phyloP scores from a whole-genome alignment of 495 filamentous ascomycete species.

The Aspergillus leporis region DNA sequence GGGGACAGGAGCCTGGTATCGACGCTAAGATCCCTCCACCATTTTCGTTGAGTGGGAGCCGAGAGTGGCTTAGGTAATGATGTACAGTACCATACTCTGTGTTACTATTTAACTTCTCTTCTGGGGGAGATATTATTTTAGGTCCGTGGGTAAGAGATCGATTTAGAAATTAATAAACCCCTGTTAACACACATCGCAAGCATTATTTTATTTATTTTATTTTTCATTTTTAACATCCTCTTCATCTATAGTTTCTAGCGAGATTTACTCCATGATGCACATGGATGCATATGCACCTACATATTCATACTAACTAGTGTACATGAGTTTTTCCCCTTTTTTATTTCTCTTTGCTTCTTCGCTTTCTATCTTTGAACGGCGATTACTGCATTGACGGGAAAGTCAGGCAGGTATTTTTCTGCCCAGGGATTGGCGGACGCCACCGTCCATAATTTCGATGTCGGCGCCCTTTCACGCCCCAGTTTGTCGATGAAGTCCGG shows the following conservation, averaged over 20 bases:
- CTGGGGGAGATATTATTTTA: too few relatives aligned
- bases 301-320: neutral
- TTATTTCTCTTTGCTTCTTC: neutral
- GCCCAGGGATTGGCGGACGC: conserved; percentile 6
- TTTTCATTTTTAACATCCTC: too few relatives aligned
- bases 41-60: neutral
- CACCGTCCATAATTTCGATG: conserved; percentile 1
- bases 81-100: neutral
- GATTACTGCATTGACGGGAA: neutral
- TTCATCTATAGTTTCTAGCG: neutral
- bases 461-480: neutral
- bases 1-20: neutral
- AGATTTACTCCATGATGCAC: neutral
- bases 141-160: neutral
- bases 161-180: too few relatives aligned
- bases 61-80: neutral
- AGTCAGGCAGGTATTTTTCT: conserved; percentile 5
- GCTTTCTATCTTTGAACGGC: neutral
- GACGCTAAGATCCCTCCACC: neutral
- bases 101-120: too few relatives aligned
- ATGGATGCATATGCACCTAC: neutral
- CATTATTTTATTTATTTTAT: neutral
- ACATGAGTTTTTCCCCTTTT: neutral
- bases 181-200: neutral
- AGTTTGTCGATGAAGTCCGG: neutral